Percentiles rank a stretch among this genome's conserved stretches.
Conservation (phyloP, 805 yeast genomes). For the Limtongozyma cylindracea region DNA sequence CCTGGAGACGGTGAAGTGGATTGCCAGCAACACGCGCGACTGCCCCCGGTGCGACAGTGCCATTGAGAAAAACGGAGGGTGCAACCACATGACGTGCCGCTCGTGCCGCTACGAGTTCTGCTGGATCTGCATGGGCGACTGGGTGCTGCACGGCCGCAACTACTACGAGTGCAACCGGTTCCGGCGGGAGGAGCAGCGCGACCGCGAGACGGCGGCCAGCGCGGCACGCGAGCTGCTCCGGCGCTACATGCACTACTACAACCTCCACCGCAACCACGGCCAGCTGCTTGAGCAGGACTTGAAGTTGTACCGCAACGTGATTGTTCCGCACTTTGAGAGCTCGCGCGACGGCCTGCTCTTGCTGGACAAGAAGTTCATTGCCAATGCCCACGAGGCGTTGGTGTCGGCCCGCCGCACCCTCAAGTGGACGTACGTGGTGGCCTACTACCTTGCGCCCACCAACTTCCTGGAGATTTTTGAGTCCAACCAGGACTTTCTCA, state of each 20-base stretch:
- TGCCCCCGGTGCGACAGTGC: conserved; percentile 65
- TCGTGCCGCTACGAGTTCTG: conserved; percentile 66
- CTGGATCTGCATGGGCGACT: conserved; percentile 70
- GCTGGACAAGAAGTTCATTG: too few relatives aligned
- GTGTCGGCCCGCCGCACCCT: conserved; percentile 48
- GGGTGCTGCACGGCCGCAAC: conserved; percentile 43
- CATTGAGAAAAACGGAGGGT: conserved; percentile 90
- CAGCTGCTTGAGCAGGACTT: too few relatives aligned
- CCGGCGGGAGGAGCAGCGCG: conserved; percentile 6
- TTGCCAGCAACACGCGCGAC: conserved; percentile 54
- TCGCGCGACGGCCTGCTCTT: too few relatives aligned
- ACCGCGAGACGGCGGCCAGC: too few relatives aligned
- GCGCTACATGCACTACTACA: too few relatives aligned
- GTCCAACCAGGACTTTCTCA: conserved; percentile 37
- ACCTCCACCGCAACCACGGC: too few relatives aligned
- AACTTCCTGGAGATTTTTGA: conserved; percentile 41
- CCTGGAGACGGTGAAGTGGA: conserved; percentile 75
- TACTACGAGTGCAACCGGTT: conserved; percentile 46
- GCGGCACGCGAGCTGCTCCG: too few relatives aligned
- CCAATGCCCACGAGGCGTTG: too few relatives aligned
- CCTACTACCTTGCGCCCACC: conserved; percentile 32
- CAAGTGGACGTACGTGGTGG: conserved; percentile 79
- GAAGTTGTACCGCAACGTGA: too few relatives aligned
- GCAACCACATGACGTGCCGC: conserved; percentile 85
- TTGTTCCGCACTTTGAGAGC: too few relatives aligned